Percentiles rank a stretch among this genome's conserved stretches.
phyloP scores from a whole-genome alignment of 2,329 filamentous ascomycete species.

The Xylaria hypoxylon region DNA sequence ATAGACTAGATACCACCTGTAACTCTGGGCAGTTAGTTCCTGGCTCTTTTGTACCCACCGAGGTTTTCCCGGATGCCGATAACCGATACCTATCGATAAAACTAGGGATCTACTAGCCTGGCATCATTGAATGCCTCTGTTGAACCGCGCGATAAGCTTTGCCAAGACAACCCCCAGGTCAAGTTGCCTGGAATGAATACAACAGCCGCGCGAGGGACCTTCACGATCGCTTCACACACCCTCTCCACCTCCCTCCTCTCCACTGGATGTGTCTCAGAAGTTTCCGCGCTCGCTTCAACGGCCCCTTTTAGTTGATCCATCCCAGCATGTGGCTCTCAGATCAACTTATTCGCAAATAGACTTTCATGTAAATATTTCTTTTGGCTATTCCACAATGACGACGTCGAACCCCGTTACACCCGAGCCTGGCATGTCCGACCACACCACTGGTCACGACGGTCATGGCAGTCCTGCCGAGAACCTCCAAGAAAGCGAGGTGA shows the following conservation, averaged over 20 bases:
- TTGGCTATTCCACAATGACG: constrained; percentile 19
- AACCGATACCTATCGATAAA: constrained; percentile 31
- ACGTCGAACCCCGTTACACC: constrained; percentile 16
- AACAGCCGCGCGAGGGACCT: constrained; percentile 30
- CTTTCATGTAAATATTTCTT: constrained; percentile 31
- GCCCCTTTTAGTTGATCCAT: constrained; percentile 28
- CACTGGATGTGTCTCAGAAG: constrained; percentile 37
- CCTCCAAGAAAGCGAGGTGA: not conserved
- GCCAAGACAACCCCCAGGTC: constrained; percentile 19
- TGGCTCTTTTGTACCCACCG: not conserved
- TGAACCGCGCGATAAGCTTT: constrained; percentile 22
- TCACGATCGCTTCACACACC: constrained; percentile 38
- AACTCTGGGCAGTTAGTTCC: not conserved
- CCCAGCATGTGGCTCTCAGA: constrained; percentile 35
- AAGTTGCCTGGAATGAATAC: constrained; percentile 14
- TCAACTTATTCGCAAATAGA: constrained; percentile 18
- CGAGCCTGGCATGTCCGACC: constrained; percentile 25
- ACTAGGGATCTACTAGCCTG: no score
- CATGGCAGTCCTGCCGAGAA: constrained; percentile 6
- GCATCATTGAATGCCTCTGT: not conserved
- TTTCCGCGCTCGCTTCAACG: constrained; percentile 18
- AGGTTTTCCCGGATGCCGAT: constrained; percentile 30
- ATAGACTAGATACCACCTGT: not conserved
- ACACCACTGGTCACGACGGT: not conserved
- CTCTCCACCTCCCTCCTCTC: constrained; percentile 25